A percentile compares a stretch with the other conserved stretches of the same genome.
Conservation (phyloP, 2,329 filamentous ascomycete genomes). For the Grosmannia serpens region DNA sequence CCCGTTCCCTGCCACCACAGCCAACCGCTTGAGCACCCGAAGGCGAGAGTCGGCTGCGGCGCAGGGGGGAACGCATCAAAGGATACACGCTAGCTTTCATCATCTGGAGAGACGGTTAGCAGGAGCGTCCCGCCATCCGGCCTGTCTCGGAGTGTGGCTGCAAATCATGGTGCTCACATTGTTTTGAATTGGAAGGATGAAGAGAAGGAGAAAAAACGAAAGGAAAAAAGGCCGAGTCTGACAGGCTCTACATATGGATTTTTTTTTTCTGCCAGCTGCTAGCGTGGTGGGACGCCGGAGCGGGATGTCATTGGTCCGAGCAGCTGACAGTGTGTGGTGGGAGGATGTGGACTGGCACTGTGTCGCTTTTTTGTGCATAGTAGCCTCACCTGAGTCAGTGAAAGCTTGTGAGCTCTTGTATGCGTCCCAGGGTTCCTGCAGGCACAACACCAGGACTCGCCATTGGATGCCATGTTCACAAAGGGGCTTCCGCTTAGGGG, state of each 20-base stretch:
- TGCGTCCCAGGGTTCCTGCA: no score
- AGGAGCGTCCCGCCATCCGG: neutral
- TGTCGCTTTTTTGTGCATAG: neutral
- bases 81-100: constrained; percentile 97
- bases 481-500: neutral
- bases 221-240: constrained; percentile 11
- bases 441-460: neutral
- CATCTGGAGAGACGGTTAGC: constrained; percentile 51
- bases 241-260: neutral
- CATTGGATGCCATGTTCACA: neutral
- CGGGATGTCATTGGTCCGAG: constrained; percentile 10
- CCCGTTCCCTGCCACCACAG: constrained; percentile 46
- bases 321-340: neutral
- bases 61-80: constrained; percentile 68
- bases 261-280: constrained; percentile 16
- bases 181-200: constrained; percentile 97
- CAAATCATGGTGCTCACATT: constrained; percentile 53
- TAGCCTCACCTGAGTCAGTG: no score
- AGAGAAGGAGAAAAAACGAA: constrained; percentile 36
- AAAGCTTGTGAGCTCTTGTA: no score
- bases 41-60: constrained; percentile 72
- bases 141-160: neutral
- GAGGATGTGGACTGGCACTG: neutral
- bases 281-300: neutral
- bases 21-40: constrained; percentile 78